phyloP scores from a whole-genome alignment of 345 rosid genomes.

The Eucalyptus pauciflora region DNA sequence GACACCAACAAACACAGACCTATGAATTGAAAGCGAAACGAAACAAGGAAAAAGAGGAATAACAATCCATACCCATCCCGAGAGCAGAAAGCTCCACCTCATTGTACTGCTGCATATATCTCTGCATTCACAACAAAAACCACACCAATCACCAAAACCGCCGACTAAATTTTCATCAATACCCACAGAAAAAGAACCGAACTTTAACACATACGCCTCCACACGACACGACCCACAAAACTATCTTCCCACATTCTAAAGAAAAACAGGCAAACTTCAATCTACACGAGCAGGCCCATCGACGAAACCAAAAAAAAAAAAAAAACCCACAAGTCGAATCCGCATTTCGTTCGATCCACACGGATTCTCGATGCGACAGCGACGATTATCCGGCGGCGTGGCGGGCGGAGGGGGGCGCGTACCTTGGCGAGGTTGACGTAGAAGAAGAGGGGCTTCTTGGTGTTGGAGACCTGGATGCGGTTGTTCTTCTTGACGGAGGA shows the following conservation, averaged over 20 bases:
- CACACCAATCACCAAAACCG: background rate
- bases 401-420: no score
- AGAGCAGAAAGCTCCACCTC: slow-evolving; percentile 94
- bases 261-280: background rate
- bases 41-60: background rate
- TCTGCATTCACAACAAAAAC: slow-evolving; percentile 24
- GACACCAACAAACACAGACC: background rate
- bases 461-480: slow-evolving; percentile 90
- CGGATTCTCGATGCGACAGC: background rate
- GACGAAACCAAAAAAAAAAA: background rate
- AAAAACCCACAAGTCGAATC: background rate
- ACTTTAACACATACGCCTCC: background rate
- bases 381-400: background rate
- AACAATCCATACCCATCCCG: slow-evolving; percentile 71
- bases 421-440: slow-evolving; percentile 97
- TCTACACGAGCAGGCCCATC: background rate
- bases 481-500: slow-evolving; percentile 71
- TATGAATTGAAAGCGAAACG: background rate
- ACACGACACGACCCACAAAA: background rate
- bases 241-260: background rate
- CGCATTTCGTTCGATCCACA: background rate
- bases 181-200: background rate
- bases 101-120: slow-evolving; percentile 83
- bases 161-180: background rate
- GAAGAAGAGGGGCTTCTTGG: slow-evolving; percentile 90